Conservation (phyloP, 768 basidiomycete species). For the Calocybe gangraenosa region DNA sequence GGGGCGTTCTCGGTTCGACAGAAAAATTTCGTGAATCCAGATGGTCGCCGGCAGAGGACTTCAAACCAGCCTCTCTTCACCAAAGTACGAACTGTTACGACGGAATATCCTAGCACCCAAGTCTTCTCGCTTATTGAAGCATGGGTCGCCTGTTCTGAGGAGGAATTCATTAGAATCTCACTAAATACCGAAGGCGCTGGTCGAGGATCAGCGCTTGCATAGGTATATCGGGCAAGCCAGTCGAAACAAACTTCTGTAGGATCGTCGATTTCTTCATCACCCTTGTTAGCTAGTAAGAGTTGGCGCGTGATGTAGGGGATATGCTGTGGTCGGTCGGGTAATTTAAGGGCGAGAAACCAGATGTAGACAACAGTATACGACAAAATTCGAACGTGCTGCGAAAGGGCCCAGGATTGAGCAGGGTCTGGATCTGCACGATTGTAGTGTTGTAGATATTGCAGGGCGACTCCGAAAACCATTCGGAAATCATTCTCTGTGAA, state of each 20-base stretch:
- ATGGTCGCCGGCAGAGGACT: slow-evolving; percentile 78
- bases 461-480: slow-evolving; percentile 90
- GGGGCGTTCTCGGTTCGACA: slow-evolving; percentile 89
- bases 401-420: slow-evolving; percentile 77
- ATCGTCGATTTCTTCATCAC: slow-evolving; percentile 70
- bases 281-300: slow-evolving; percentile 82
- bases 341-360: slow-evolving; percentile 89
- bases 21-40: slow-evolving; percentile 81
- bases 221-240: slow-evolving; percentile 93
- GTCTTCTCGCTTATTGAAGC: slow-evolving; percentile 55
- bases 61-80: slow-evolving; percentile 84
- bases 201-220: slow-evolving; percentile 89
- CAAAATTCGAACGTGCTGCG: slow-evolving; percentile 86
- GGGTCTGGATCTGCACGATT: slow-evolving; percentile 56
- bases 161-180: slow-evolving; percentile 71
- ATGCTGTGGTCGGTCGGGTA: slow-evolving; percentile 76
- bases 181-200: slow-evolving; percentile 76
- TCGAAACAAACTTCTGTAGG: slow-evolving; percentile 96
- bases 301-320: slow-evolving; percentile 85
- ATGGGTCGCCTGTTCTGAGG: slow-evolving; percentile 30
- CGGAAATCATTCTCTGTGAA: slow-evolving; percentile 89
- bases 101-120: slow-evolving; percentile 83
- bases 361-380: slow-evolving; percentile 89
- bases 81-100: slow-evolving; percentile 78
- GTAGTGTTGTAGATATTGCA: slow-evolving; percentile 92